A percentile compares a stretch with the other conserved stretches of the same genome.
These are phyloP conservation scores for Alternaria hordeiaustralica DNA, from an alignment of 2,329 filamentous ascomycete genomes.

Conservation along the genomic window DNA sequence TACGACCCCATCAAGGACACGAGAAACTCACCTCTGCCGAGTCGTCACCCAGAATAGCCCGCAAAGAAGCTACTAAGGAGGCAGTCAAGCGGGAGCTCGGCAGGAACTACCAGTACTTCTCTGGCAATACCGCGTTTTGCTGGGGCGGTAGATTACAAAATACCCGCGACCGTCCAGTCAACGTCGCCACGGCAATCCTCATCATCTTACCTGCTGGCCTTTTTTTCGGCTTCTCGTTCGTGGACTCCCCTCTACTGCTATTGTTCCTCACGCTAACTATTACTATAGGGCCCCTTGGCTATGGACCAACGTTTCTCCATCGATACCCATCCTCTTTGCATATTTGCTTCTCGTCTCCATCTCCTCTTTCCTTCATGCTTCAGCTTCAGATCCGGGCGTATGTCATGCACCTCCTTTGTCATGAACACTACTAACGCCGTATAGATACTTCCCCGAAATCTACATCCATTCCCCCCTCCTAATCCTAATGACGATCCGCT, in stretches of 20 bases:
- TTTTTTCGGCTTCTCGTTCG: slow-evolving; percentile 82
- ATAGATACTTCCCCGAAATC: slow-evolving; percentile 88
- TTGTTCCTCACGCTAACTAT: slow-evolving; percentile 24
- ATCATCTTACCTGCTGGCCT: slow-evolving; percentile 79
- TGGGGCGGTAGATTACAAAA: slow-evolving; percentile 87
- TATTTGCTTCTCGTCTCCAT: slow-evolving; percentile 92
- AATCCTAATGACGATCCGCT: slow-evolving; percentile 81
- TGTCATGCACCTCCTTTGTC: slow-evolving; percentile 51
- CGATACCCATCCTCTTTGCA: slow-evolving; percentile 85
- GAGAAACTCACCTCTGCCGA: slow-evolving; percentile 84
- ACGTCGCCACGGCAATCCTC: slow-evolving; percentile 81
- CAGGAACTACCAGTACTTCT: slow-evolving; percentile 89
- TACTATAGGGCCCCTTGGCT: slow-evolving; percentile 72
- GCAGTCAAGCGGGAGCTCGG: slow-evolving; percentile 59
- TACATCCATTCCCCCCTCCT: slow-evolving; percentile 83
- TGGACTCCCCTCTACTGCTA: slow-evolving; percentile 16
- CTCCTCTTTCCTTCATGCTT: slow-evolving; percentile 93
- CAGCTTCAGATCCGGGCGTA: slow-evolving; percentile 89
- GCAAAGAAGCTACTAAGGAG: slow-evolving; percentile 50
- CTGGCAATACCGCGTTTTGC: slow-evolving; percentile 91
- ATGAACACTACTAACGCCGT: slow-evolving; percentile 20
- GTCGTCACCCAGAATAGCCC: slow-evolving; percentile 71
- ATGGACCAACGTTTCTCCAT: slow-evolving; percentile 85
- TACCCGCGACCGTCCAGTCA: slow-evolving; percentile 84
- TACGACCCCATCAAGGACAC: slow-evolving; percentile 63